Percentiles rank a stretch among this genome's conserved stretches.
Conservation (phyloP, 2,329 filamentous ascomycete genomes). For the Fusarium liriodendri region DNA sequence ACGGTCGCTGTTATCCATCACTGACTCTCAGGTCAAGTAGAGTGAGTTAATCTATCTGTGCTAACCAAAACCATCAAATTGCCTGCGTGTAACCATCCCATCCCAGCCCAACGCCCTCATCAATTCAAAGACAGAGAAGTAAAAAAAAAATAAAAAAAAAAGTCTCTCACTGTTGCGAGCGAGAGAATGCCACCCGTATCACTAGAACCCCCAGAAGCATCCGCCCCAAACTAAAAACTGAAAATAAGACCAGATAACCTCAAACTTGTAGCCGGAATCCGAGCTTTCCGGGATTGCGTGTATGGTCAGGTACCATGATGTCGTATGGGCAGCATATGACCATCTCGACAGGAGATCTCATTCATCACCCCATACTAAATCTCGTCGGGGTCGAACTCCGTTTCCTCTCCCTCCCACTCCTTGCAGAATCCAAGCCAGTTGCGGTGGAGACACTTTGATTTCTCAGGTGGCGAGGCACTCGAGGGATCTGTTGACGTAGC, state of each 20-base stretch:
- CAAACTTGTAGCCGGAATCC: not conserved
- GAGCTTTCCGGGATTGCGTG: not conserved
- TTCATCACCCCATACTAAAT: constrained; percentile 37
- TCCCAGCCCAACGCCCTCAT: constrained; percentile 25
- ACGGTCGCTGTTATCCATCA: not conserved
- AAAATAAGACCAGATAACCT: not conserved
- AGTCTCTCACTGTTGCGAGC: constrained; percentile 17
- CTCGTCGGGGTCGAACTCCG: constrained; percentile 46
- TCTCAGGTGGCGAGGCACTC: constrained; percentile 39
- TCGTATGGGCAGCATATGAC: not conserved
- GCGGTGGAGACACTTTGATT: constrained; percentile 49
- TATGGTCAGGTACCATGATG: not conserved
- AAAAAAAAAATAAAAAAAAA: constrained; percentile 4
- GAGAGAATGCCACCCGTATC: not conserved
- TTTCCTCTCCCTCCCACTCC: constrained; percentile 47
- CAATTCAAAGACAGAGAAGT: not conserved
- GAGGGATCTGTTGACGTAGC: constrained; percentile 42
- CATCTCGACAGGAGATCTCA: not conserved
- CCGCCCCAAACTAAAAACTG: not conserved
- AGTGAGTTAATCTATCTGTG: constrained; percentile 12
- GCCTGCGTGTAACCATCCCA: not conserved
- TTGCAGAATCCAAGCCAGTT: constrained; percentile 58
- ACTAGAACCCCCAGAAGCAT: not conserved
- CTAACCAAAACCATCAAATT: not conserved
- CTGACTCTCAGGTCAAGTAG: not conserved